Evolutionary conservation across 202 grass and related monocot genomes (phyloP).

Genomic region (Saccharum hybrid): DNA sequence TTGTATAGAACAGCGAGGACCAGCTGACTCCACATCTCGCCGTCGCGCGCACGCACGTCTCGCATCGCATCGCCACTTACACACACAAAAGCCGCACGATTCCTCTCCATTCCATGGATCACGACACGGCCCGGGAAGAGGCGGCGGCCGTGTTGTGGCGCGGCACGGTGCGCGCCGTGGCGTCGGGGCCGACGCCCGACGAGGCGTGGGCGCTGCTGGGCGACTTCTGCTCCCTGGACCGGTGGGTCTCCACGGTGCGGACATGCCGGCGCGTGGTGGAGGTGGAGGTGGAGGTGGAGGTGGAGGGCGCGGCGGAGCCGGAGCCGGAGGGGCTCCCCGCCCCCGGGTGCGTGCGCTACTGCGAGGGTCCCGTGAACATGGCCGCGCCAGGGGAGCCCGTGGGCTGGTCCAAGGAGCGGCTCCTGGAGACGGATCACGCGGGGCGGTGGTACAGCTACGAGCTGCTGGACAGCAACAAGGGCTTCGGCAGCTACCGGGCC

Average conservation of each 20-base stretch:
- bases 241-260: constrained; percentile 57
- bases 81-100: too few species aligned
- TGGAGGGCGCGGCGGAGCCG: not conserved
- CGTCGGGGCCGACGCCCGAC: constrained; percentile 46
- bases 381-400: constrained; percentile 30
- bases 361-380: constrained; percentile 64
- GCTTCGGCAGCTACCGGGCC: constrained; percentile 70
- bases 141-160: constrained; percentile 34
- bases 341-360: constrained; percentile 75
- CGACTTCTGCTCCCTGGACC: constrained; percentile 70
- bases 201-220: constrained; percentile 63
- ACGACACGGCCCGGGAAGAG: not conserved
- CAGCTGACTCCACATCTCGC: not conserved
- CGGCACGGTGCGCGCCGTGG: constrained; percentile 56
- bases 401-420: constrained; percentile 77
- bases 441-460: constrained; percentile 67
- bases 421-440: constrained; percentile 52
- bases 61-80: not conserved
- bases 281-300: too few species aligned
- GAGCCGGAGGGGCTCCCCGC: not conserved
- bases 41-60: not conserved
- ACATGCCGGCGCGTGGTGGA: constrained; percentile 54
- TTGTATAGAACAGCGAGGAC: not conserved
- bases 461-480: constrained; percentile 80
- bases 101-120: constrained; percentile 12